phyloP scores from a whole-genome alignment of 225 moss, liverwort and hornwort species.

The Anthoceros angustus region DNA sequence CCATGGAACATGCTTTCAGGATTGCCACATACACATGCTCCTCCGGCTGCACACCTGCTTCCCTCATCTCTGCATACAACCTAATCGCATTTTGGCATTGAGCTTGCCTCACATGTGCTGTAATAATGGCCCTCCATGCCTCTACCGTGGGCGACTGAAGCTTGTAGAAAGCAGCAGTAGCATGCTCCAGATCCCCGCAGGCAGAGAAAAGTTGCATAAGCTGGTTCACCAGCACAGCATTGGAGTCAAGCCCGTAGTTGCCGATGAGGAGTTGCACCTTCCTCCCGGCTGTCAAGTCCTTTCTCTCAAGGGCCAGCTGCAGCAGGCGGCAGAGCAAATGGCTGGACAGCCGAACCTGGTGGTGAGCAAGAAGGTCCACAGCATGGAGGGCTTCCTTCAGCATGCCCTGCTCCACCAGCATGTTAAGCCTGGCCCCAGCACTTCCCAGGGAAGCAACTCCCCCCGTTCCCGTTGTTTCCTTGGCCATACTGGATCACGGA shows the following conservation, averaged over 20 bases:
- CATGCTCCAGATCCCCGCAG: constrained; percentile 6
- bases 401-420: neutral
- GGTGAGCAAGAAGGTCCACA: neutral
- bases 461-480: too few species aligned
- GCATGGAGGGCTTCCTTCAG: neutral
- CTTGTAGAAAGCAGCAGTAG: neutral
- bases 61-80: constrained; percentile 18
- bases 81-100: constrained; percentile 10
- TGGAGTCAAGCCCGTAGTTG: neutral
- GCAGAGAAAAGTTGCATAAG: neutral
- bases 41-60: constrained; percentile 9
- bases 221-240: neutral
- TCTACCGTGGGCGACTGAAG: neutral
- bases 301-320: neutral
- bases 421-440: neutral
- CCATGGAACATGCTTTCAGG: constrained; percentile 16
- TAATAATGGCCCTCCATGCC: constrained; percentile 6
- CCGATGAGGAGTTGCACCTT: neutral
- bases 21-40: constrained; percentile 23
- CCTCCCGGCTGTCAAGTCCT: constrained; percentile 1
- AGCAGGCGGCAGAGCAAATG: neutral
- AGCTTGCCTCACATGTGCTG: neutral
- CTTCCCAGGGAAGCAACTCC: too few species aligned
- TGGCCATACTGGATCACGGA: neutral
- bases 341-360: neutral